phyloP scores from a whole-genome alignment of 768 basidiomycete species.

The Lepiota brunneoincarnata region DNA sequence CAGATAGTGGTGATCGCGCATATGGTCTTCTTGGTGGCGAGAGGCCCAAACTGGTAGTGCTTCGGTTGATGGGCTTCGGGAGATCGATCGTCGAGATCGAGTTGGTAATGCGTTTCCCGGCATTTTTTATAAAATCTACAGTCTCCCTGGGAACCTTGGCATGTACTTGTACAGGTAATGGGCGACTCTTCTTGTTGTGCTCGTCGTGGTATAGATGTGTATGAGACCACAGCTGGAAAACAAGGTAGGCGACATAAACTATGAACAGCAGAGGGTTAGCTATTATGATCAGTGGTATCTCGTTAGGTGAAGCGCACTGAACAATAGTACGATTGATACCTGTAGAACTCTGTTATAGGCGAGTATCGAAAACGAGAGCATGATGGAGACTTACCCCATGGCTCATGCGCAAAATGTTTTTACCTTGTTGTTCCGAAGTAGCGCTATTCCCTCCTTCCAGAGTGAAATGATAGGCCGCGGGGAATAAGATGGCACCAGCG shows the following conservation, averaged over 20 bases:
- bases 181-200: slow-evolving; percentile 40
- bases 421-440: slow-evolving; percentile 31
- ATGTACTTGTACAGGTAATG: slow-evolving; percentile 23
- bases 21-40: background rate
- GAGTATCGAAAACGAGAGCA: background rate
- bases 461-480: slow-evolving; percentile 73
- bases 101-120: slow-evolving; percentile 9
- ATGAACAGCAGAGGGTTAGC: background rate
- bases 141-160: slow-evolving; percentile 27
- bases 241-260: slow-evolving; percentile 72
- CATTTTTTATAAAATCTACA: slow-evolving; percentile 18
- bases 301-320: slow-evolving; percentile 46
- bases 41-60: background rate
- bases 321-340: slow-evolving; percentile 77
- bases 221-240: slow-evolving; percentile 83
- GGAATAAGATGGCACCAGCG: slow-evolving; percentile 75
- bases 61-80: background rate
- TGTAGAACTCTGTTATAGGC: slow-evolving; percentile 19
- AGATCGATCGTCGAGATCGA: slow-evolving; percentile 2
- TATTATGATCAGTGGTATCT: background rate
- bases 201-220: slow-evolving; percentile 61
- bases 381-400: slow-evolving; percentile 55
- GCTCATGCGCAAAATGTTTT: slow-evolving; percentile 66
- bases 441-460: slow-evolving; percentile 31
- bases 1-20: background rate